Evolutionary conservation across 2,329 filamentous ascomycete genomes (phyloP).

Genomic region (Gyromitra esculenta): DNA sequence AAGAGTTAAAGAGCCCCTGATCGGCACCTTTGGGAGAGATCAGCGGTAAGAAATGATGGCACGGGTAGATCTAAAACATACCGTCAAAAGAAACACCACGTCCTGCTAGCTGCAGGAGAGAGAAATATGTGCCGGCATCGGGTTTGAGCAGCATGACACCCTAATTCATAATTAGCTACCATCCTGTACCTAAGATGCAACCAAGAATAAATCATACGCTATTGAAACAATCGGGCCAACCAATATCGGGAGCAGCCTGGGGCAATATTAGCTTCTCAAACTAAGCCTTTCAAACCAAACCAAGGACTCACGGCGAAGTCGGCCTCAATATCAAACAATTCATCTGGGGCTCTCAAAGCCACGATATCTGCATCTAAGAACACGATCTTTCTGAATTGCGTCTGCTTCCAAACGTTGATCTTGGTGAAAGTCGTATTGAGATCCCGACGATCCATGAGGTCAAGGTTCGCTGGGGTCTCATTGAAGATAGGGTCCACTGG

Average conservation of each 20-base stretch:
- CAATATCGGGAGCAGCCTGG: conserved; percentile 87
- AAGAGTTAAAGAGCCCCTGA: conserved; percentile 93
- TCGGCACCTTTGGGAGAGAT: conserved; percentile 71
- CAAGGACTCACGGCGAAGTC: conserved; percentile 66
- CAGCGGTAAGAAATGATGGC: conserved; percentile 14
- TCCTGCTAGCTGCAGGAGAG: conserved; percentile 82
- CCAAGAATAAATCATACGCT: conserved; percentile 62
- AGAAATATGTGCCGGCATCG: conserved; percentile 86
- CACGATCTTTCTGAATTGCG: conserved; percentile 88
- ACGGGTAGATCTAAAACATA: conserved; percentile 27
- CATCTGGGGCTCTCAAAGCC: conserved; percentile 88
- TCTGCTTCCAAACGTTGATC: conserved; percentile 91
- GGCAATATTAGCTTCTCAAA: conserved; percentile 61
- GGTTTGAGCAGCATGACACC: conserved; percentile 92
- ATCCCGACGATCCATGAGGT: conserved; percentile 90
- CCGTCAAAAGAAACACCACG: conserved; percentile 91
- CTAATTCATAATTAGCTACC: conserved; percentile 49
- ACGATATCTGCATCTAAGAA: conserved; percentile 96
- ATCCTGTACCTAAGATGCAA: conserved; percentile 7
- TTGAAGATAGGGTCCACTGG: conserved; percentile 84
- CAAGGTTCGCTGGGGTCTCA: conserved; percentile 79
- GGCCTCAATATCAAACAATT: conserved; percentile 78
- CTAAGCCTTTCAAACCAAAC: conserved; percentile 24
- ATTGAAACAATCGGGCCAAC: conserved; percentile 98
- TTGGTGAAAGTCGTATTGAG: conserved; percentile 95